Base-by-base conservation (phyloP, 2,329 filamentous ascomycete genomes). In the Chaetomium globosum region DNA sequence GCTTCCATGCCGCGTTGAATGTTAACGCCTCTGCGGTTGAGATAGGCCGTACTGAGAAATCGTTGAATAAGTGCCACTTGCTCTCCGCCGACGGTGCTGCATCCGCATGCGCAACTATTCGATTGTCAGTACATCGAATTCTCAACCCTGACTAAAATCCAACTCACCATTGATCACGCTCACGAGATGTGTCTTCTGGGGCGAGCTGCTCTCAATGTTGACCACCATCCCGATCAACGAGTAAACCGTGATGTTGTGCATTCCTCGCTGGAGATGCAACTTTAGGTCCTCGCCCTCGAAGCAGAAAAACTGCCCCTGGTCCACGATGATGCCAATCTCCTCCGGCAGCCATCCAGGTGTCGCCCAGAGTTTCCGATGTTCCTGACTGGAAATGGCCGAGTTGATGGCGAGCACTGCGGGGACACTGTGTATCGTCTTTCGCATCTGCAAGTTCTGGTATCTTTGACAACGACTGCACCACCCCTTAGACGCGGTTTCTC, bases 31-130 rank as follows among this genome's bases (percentile, higher is more conserved):
- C 94, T 67, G 93, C 89, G 31, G 86, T 85, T 36, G 89, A 86
- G 19, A 97, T 86, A 10, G 89, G 88, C 13, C 91, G 87, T 26
- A 99, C 96, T 43, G 97, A 79, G 73, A 99, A 99, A 77, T 99
- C 95, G 72, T 99, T 99, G 80, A 99, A 97, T 1, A 99, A 79
- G 77, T 98, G 92, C 96, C 96, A 99, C 71, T 89, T 89, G 72
- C 86, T 89, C 68, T 87, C 83, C 3, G 80, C 80, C 0, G 86
- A 83, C 0, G 84, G 75, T 51, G 85, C 81, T 0, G 83, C 80
- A 62, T 87, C 86, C 0, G 90, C 87, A 59, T 92, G 87, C 13
- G 85, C 85, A 64, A 90, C 89, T 90, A 23, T 19, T 19, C 30
- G 23, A 39, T 6, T 2, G 67, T 80, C 65, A 79, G 74, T 46